Conservation (phyloP, 805 yeast species). For the Sporopachydermia lactativora region DNA sequence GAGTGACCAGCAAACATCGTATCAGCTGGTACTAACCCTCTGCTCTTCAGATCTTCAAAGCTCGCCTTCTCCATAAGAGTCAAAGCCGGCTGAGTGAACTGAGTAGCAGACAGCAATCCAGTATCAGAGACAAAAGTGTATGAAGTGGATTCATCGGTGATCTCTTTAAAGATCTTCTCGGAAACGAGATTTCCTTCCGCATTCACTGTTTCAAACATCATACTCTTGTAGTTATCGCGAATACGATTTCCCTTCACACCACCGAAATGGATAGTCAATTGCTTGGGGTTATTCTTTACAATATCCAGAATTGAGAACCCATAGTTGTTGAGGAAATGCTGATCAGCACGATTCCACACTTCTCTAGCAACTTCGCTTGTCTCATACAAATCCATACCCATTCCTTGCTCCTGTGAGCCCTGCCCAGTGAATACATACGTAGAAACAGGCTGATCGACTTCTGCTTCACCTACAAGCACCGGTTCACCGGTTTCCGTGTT, state of each 20-base stretch:
- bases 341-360: conserved; percentile 97
- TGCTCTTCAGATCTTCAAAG: conserved; percentile 91
- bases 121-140: conserved; percentile 85
- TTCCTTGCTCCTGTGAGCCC: conserved; percentile 99
- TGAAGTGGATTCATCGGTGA: conserved; percentile 67
- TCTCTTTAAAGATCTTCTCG: conserved; percentile 91
- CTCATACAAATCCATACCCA: conserved; percentile 98
- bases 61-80: conserved; percentile 99
- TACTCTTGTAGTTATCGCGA: conserved; percentile 85
- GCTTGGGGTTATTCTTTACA: conserved; percentile 91
- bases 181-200: conserved; percentile 72
- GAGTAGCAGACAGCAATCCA: conserved; percentile 95
- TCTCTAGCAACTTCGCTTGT: conserved; percentile 82
- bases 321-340: conserved; percentile 81
- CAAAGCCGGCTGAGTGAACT: conserved; percentile 98
- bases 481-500: conserved; percentile 65
- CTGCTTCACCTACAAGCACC: conserved; percentile 92
- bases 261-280: conserved; percentile 91
- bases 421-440: conserved; percentile 98
- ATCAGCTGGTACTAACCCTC: conserved; percentile 89
- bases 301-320: conserved; percentile 96
- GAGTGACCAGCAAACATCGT: conserved; percentile 98
- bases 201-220: conserved; percentile 94
- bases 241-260: conserved; percentile 95
- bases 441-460: conserved; percentile 95